Conservation (phyloP, 495 filamentous ascomycete species). For the Acidomyces sp. region DNA sequence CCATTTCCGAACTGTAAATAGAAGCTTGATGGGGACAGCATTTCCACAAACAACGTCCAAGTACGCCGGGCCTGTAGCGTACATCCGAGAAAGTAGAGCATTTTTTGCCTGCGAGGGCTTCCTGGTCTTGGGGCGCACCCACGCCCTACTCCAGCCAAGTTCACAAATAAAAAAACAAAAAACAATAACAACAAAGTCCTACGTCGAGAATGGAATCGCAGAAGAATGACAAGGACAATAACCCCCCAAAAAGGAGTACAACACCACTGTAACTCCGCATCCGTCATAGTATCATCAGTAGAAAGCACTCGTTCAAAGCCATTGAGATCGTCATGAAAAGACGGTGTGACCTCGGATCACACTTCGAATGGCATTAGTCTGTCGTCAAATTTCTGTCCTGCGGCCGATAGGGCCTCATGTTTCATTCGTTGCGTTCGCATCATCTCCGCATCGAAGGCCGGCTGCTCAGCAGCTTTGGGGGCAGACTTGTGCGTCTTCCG, state of each 20-base stretch:
- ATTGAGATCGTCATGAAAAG: not conserved
- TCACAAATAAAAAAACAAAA: not conserved
- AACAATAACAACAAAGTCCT: not conserved
- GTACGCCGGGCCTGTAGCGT: too few species aligned
- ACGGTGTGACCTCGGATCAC: not conserved
- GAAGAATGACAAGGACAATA: conserved; percentile 1
- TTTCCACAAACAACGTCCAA: not conserved
- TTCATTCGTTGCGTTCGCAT: conserved; percentile 25
- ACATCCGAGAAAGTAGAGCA: not conserved
- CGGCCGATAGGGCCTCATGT: conserved; percentile 16
- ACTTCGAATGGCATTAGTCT: not conserved
- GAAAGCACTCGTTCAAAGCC: not conserved
- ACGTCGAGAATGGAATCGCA: not conserved
- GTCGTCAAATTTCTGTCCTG: conserved; percentile 5
- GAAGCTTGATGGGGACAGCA: too few species aligned
- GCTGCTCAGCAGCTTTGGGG: not conserved
- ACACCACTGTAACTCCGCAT: not conserved
- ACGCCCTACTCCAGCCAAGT: not conserved
- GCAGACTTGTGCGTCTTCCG: not conserved
- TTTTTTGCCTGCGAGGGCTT: conserved; percentile 1
- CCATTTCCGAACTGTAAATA: too few species aligned
- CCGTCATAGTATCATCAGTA: conserved; percentile 11
- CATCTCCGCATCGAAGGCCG: conserved; percentile 22
- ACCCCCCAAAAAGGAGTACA: not conserved
- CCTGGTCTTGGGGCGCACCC: not conserved